Evolutionary conservation across 257 asterid genomes (phyloP), one percentile per base, ranked within the genome.

Genomic region (Lycium barbarum): DNA sequence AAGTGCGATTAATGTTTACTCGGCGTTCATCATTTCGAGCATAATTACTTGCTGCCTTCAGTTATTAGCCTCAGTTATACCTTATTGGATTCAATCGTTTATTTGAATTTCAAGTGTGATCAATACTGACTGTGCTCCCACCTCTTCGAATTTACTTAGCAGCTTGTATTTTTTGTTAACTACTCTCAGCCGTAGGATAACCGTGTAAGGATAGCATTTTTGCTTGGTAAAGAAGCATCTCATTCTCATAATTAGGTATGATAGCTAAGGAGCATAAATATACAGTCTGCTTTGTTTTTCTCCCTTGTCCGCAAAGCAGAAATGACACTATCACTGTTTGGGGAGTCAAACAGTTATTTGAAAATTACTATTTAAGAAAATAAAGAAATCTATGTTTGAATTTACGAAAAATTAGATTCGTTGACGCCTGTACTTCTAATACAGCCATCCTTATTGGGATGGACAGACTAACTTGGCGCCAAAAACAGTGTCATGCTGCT

Each of bases 311-410:
- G 3, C 78, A 38, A 70, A 22, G 2, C 38, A 74, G 17, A 49
- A 74, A 12, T 74, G 78, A 70, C 78, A 38, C 33, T 7, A 74
- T 22, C 62, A 74, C 81, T 49, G 9, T 74, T 74, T 74, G 62
- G 38, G 22, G 81, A 74, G 62, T 74, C 62, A 49, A 74, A 20
- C n/a, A 12, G 2, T 22, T 17, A 38, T 38, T 70, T 70, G 26
- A 38, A 38, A 68, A 15, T 2, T 15, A 8, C 14, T 38, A 76
- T 26, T 76, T 53, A 76, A 51, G 82, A 76, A 76, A 26, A 76
- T n/a, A 47, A 26, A 76, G 47, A 49, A 51, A 76, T 76, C 26
- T 15, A 14, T 40, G 10, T 17, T 8, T 18, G 22, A 40, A 17
- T 18, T 10, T 78, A 53, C 47, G 14, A 51, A 26, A 26, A 26